Evolutionary conservation across 2,329 filamentous ascomycete species (phyloP), one percentile per base, ranked within the genome.

Genomic region (Mycocentrospora acerina): DNA sequence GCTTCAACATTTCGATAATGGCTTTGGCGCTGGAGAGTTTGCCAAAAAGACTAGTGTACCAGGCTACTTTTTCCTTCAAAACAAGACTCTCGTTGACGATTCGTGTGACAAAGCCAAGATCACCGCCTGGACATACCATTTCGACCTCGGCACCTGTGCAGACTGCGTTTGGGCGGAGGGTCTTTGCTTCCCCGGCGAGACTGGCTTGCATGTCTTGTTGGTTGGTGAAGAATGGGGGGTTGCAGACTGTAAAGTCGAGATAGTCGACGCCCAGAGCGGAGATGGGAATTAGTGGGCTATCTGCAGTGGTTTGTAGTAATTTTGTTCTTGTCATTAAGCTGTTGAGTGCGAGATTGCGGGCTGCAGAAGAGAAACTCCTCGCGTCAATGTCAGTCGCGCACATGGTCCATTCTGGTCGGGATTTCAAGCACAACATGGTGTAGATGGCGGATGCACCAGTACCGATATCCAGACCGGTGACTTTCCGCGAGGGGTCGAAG

Each of bases 371-470:
- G 7, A 93, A 68, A 32, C 82, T 93, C 29, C 79, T 78, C 0
- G 75, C 62, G 60, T 97, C 90, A 37, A 95, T 83, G 51, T 97
- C 91, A 72, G 64, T 70, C 15, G 62, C 71, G 39, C 61, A 57
- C 56, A 69, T 65, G 4, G 44, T 46, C 90, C 90, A 97, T 3
- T 64, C 68, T 1, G 79, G 75, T 1, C 87, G 77, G 42, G 85
- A 79, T 0, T 74, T 67, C 53, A 86, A 88, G 14, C 83, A 88
- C 1, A 98, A 76, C 2, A 97, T 77, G 2, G 90, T 86, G 60
- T 97, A 98, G 54, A 98, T 95, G 55, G 85, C 85, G 53, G 88
- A 94, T 12, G 91, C 88, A 2, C 93, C 93, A 1, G 90, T 94
- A 27, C 93, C 93, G 46, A 96, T 85, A 52, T 95, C 90, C 2